Base-by-base conservation (phyloP, 2,329 filamentous ascomycete species). In the Fusarium vanettenii region DNA sequence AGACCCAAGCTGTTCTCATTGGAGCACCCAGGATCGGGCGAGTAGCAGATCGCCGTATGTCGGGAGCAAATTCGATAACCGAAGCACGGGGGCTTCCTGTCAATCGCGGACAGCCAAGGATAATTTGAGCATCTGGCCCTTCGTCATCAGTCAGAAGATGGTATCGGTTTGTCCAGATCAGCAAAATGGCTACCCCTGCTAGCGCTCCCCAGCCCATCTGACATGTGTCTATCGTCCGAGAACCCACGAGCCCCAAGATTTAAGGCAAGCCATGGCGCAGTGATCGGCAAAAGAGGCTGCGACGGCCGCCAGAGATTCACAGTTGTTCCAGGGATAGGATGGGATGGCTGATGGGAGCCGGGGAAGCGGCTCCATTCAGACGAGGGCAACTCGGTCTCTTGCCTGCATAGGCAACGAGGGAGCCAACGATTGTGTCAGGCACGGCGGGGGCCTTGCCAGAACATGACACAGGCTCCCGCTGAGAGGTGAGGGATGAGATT, bases 151-250 rank as follows among this genome's bases (percentile, higher is more conserved):
- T 50, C 41, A 62, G 60, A 61, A 67, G 57, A 63, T 68, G 60
- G 43, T 41, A 67, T 50, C 41, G 64, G 41, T 59, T 73, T 70
- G 69, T 79, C 74, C 70, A 77, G 77, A 79, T 79, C 77, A 79
- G 60, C 77, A 33, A 69, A 55, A 68, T 37, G 45, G 20, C 41
- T 13, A 70, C 55, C 77, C 77, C 69, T 78, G 76, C 76, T 78
- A 77, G 76, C 68, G 69, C 66, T 72, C 73, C 67, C 70, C 70
- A 70, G 69, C 59, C 56, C 69, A 76, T 78, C 77, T 79, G 75
- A 63, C 73, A 78, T 78, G 76, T 79, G 75, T 63, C 61, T 74
- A 73, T 79, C 73, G 73, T 71, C 66, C 73, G 75, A 78, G 69
- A 77, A 76, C 72, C 73, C 71, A 77, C 74, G 70, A 73, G 70